Evolutionary conservation across 1,284 basidiomycete species (phyloP).

Genomic region (Leccinum subrobustum): DNA sequence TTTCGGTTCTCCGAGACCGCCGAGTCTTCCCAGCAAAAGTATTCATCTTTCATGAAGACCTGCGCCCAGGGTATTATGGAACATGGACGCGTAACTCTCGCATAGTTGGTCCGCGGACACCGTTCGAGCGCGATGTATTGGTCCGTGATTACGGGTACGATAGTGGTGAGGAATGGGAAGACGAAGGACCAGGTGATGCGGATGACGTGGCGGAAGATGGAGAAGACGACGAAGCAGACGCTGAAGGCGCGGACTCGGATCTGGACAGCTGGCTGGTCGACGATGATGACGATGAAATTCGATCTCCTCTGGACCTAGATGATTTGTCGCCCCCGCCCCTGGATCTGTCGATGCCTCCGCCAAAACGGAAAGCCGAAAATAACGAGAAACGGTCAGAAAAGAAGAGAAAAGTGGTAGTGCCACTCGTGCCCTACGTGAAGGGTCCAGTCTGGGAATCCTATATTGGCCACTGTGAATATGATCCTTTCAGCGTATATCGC

Average conservation of each 20-base stretch:
- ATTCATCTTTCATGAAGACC: slow-evolving; percentile 73
- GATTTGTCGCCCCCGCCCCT: slow-evolving; percentile 41
- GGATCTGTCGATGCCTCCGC: slow-evolving; percentile 37
- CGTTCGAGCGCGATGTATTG: slow-evolving; percentile 67
- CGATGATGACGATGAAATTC: slow-evolving; percentile 70
- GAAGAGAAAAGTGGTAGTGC: slow-evolving; percentile 71
- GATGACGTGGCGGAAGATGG: slow-evolving; percentile 71
- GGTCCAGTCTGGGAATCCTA: slow-evolving; percentile 74
- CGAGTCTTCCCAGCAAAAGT: slow-evolving; percentile 65
- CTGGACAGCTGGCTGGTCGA: slow-evolving; percentile 76
- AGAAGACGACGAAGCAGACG: slow-evolving; percentile 63
- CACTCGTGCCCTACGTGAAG: slow-evolving; percentile 73
- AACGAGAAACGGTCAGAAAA: slow-evolving; percentile 49
- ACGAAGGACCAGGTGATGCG: slow-evolving; percentile 66
- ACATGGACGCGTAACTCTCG: slow-evolving; percentile 80
- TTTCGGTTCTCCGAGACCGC: slow-evolving; percentile 57
- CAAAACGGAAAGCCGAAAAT: slow-evolving; percentile 56
- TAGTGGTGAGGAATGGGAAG: slow-evolving; percentile 86
- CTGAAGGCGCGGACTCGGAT: slow-evolving; percentile 67
- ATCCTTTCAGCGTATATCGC: slow-evolving; percentile 64
- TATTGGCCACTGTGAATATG: slow-evolving; percentile 60
- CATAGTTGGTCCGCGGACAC: slow-evolving; percentile 70
- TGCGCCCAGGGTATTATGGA: slow-evolving; percentile 81
- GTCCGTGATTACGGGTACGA: slow-evolving; percentile 81
- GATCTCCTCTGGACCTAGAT: slow-evolving; percentile 41